Base-by-base conservation (phyloP, 2,329 filamentous ascomycete species). In the Pezicula neosporulosa region DNA sequence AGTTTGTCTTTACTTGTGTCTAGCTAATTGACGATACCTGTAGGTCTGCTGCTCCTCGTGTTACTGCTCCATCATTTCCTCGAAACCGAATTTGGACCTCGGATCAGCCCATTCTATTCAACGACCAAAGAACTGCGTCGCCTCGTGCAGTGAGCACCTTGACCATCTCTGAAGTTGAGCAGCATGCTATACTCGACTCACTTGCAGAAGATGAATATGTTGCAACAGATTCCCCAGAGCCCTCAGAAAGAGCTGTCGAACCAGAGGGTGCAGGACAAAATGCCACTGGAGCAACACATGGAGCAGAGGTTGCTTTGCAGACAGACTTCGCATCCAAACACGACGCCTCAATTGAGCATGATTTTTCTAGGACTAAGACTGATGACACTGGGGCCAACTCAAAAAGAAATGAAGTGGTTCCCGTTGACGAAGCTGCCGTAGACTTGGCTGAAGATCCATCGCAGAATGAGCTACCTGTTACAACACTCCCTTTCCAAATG, bases 401-500 rank as follows among this genome's bases (percentile, higher is more conserved):
- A 39, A 39, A 38, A 35, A 42, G 9, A 47, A 18, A 16, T 50
- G 42, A 33, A 36, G 19, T 16, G 19, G 12, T 10, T 12, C 10
- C 16, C 15, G 6, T 10, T 21, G 21, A 18, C 15, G 37, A 19
- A 49, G 10, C 35, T 8, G 15, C 15, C 10, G 47, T 19, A 21
- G 13, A 37, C 38, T 3, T 12, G 10, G 10, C n/a, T 6, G 48
- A 61, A 37, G 55, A 63, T 46, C 50, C 58, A 50, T 44, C 51
- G 52, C 54, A 64, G 4, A 54, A 65, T 6, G 52, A 63, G 5
- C 68, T 70, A 6, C 73, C 75, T 0, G 59, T 65, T 33, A 70
- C 72, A 3, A 61, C 64, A 1, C 63, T 76, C 6, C 63, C 72
- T 1, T 82, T 71, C 63, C 75, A 76, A 52, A 76, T 83, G 42